Evolutionary conservation across 2,329 filamentous ascomycete species (phyloP).

Genomic region (Nigrograna mackinnonii): DNA sequence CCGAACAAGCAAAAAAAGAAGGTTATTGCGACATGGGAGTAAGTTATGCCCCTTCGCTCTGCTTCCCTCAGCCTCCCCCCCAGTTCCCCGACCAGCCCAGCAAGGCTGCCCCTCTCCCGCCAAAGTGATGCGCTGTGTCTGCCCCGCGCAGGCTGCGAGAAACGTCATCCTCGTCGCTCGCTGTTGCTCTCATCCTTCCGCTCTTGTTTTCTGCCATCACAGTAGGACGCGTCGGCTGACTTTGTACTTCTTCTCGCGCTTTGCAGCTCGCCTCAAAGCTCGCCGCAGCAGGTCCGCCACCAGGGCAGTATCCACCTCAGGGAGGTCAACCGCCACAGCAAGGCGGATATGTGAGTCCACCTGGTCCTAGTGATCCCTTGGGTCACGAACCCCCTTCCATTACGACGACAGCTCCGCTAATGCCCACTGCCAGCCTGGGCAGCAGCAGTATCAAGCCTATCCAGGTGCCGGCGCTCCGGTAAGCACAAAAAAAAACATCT

Average conservation of each 20-base stretch:
- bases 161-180: too few species aligned
- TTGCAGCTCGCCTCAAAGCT: slow-evolving; percentile 51
- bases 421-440: slow-evolving; percentile 41
- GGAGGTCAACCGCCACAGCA: slow-evolving; percentile 21
- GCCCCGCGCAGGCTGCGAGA: too few species aligned
- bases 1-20: too few species aligned
- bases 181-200: too few species aligned
- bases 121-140: too few species aligned
- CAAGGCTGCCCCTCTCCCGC: too few species aligned
- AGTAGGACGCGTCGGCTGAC: slow-evolving; percentile 26
- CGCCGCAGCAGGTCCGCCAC: slow-evolving; percentile 44
- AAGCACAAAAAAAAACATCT: slow-evolving; percentile 24
- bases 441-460: slow-evolving; percentile 61
- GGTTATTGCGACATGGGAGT: too few species aligned
- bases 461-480: slow-evolving; percentile 46
- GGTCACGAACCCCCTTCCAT: slow-evolving; percentile 6
- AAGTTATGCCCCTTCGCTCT: too few species aligned
- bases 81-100: too few species aligned
- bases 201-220: too few species aligned
- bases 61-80: too few species aligned
- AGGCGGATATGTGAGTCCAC: slow-evolving; percentile 58
- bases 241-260: slow-evolving; percentile 10
- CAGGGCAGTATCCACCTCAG: slow-evolving; percentile 37
- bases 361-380: slow-evolving; percentile 3
- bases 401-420: slow-evolving; percentile 22